Conservation (phyloP, 2,329 filamentous ascomycete genomes). For the Claviceps maximensis region DNA sequence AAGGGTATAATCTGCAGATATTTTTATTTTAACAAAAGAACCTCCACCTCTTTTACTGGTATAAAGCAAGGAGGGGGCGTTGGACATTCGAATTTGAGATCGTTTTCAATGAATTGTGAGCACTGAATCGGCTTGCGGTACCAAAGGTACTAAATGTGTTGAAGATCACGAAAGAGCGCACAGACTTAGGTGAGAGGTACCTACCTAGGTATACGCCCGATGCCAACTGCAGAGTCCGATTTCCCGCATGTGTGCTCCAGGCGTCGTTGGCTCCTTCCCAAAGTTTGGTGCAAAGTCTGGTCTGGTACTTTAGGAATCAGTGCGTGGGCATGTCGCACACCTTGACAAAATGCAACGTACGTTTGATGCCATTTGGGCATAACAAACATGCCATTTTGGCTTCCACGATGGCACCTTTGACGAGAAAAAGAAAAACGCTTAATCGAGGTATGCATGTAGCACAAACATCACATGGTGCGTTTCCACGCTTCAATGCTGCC, state of each 20-base stretch:
- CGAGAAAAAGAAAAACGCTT: slow-evolving; percentile 15
- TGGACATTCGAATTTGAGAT: slow-evolving; percentile 2
- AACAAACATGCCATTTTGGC: background rate
- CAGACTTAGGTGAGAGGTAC: background rate
- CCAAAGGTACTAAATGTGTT: too few species aligned
- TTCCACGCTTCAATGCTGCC: background rate
- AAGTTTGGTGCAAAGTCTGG: background rate
- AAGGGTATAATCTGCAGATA: background rate
- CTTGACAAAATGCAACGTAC: background rate
- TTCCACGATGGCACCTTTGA: slow-evolving; percentile 14
- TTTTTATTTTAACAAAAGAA: background rate
- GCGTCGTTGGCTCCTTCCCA: slow-evolving; percentile 1
- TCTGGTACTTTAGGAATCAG: background rate
- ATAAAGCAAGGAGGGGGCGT: background rate
- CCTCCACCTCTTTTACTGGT: background rate
- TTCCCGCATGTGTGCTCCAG: background rate
- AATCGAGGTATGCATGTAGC: slow-evolving; percentile 10
- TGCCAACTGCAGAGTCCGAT: background rate
- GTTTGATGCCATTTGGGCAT: background rate
- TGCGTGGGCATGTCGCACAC: background rate
- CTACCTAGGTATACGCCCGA: background rate
- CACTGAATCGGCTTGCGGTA: background rate
- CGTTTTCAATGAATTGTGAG: slow-evolving; percentile 2
- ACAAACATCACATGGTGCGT: background rate
- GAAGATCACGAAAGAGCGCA: background rate